Conservation (phyloP, 441 rosid genomes). For the Francoa sonchifolia region DNA sequence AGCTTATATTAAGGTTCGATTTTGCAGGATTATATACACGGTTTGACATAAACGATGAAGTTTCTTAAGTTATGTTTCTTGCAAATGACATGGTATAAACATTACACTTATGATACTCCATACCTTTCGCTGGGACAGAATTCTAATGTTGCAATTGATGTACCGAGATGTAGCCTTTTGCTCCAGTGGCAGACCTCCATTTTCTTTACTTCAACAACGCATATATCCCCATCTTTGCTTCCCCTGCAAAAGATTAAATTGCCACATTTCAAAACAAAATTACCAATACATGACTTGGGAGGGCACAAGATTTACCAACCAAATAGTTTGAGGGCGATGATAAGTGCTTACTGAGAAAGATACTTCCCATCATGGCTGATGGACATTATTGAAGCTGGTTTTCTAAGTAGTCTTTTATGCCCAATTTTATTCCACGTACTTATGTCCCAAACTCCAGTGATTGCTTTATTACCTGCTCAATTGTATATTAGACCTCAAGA, state of each 20-base stretch:
- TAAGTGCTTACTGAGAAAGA: constrained; percentile 65
- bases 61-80: no score
- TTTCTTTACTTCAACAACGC: constrained; percentile 71
- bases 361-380: constrained; percentile 91
- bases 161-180: constrained; percentile 78
- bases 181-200: constrained; percentile 87
- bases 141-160: constrained; percentile 53
- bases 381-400: constrained; percentile 70
- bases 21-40: not conserved
- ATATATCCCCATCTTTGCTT: constrained; percentile 82
- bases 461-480: constrained; percentile 50
- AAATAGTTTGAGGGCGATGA: not conserved
- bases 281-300: no score
- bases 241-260: constrained; percentile 35
- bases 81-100: not conserved
- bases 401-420: constrained; percentile 68
- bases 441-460: constrained; percentile 73
- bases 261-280: not conserved
- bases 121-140: constrained; percentile 86
- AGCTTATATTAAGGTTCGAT: no score
- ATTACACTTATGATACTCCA: constrained; percentile 1
- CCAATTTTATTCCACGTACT: constrained; percentile 94
- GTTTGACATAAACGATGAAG: not conserved
- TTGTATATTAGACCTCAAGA: constrained; percentile 13
- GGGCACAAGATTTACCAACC: no score